Evolutionary conservation across 176 grass and related monocot genomes (phyloP), one percentile per base, ranked within the genome.

Genomic region (Lolium perenne): DNA sequence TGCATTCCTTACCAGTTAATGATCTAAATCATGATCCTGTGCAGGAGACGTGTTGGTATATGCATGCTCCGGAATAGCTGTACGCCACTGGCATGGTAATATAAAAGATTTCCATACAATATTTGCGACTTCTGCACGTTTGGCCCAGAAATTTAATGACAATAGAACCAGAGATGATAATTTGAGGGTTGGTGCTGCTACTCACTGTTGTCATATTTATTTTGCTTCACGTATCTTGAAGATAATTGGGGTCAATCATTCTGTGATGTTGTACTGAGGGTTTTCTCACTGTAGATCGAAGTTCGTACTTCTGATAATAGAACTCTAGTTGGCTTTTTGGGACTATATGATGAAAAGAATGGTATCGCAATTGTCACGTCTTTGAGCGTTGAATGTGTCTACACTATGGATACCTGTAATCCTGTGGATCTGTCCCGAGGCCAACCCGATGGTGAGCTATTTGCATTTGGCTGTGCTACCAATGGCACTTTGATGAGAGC

Each of bases 111-210:
- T 9, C 8, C 67, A 70, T 11, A 70, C 1, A 41, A 10, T 70
- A 43, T 70, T 70, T n/a, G 67, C 41, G 8, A 70, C 38, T 70
- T 41, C 38, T 17, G 38, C 38, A 4, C 67, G 38, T n/a, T 70
- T 70, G 67, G 67, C 18, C 8, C 38, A 5, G 8, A 41, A 70
- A n/a, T 41, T 70, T 43, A 7, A 70, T 0, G 38, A 70, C 2
- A 70, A 70, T 2, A 70, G 67, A 70, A 70, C 67, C 67, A 70
- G 67, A 70, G 38, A 70, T 41, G 38, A 43, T 43, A 10, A 41
- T n/a, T 70, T 70, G 38, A 41, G 17, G 66, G 38, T 70, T 70
- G 38, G 38, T 43, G 40, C 40, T 17, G 0, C 21, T 62, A 43
- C 35, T 70, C 17, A 43, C 8, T 69, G 16, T 60, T 22, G 11